Percentiles rank a stretch among this genome's conserved stretches.
phyloP scores from a whole-genome alignment of 345 rosid genomes.

The Lumnitzera racemosa region DNA sequence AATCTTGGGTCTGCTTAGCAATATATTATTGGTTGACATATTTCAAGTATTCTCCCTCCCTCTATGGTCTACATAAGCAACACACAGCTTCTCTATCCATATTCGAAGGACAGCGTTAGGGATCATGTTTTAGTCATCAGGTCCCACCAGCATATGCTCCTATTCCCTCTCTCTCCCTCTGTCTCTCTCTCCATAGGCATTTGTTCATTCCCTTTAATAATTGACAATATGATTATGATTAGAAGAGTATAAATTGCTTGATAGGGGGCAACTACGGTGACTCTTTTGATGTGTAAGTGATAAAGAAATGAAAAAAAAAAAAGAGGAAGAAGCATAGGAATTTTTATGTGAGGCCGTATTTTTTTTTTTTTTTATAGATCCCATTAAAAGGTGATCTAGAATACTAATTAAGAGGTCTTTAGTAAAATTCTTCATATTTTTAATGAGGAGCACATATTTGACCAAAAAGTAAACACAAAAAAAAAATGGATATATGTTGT shows the following conservation, averaged over 20 bases:
- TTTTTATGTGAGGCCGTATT: no score
- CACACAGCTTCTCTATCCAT: neutral
- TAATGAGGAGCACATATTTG: no score
- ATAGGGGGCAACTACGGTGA: no score
- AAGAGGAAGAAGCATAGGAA: no score
- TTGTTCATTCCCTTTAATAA: slow-evolving; percentile 8
- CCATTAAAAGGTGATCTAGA: no score
- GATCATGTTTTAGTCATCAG: slow-evolving; percentile 11
- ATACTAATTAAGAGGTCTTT: no score
- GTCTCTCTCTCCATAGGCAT: neutral
- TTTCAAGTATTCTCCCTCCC: neutral
- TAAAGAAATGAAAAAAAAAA: neutral
- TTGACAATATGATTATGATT: slow-evolving; percentile 8
- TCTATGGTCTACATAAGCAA: neutral
- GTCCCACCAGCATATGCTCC: slow-evolving; percentile 20
- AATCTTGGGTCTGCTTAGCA: neutral
- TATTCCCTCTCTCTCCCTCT: neutral
- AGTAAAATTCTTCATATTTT: no score
- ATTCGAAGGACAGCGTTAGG: slow-evolving; percentile 10
- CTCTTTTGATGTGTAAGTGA: neutral
- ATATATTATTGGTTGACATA: neutral
- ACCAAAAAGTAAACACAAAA: no score
- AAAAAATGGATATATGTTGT: no score
- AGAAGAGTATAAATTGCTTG: neutral
- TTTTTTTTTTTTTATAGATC: no score